Conservation (phyloP, 2,329 filamentous ascomycete genomes). For the Penicillium sp. region DNA sequence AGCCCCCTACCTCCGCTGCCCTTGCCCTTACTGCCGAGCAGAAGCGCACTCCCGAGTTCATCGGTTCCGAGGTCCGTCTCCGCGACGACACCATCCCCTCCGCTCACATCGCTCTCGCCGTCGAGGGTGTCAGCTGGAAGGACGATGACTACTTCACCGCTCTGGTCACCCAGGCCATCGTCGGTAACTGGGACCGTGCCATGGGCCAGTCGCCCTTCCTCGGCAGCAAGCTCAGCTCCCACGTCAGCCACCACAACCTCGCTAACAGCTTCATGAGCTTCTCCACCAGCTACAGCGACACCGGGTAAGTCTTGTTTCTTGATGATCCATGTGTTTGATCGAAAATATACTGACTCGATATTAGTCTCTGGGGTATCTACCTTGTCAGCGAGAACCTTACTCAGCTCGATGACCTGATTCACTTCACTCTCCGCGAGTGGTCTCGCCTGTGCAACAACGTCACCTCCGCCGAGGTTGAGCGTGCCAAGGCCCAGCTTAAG, state of each 20-base stretch:
- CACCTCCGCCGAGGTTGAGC: constrained; percentile 86
- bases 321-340: constrained; percentile 11
- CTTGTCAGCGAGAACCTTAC: constrained; percentile 87
- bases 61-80: constrained; percentile 92
- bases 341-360: constrained; percentile 19
- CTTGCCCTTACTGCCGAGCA: constrained; percentile 68
- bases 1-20: constrained; percentile 71
- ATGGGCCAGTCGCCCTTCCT: constrained; percentile 97
- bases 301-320: constrained; percentile 65
- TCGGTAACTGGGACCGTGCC: constrained; percentile 99
- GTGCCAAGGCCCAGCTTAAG: constrained; percentile 98
- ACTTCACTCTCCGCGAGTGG: constrained; percentile 99
- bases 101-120: constrained; percentile 96
- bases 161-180: constrained; percentile 94
- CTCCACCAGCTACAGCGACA: constrained; percentile 99
- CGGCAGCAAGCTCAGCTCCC: constrained; percentile 95
- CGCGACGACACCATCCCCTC: constrained; percentile 95
- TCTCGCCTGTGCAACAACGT: constrained; percentile 89
- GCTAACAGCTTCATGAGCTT: constrained; percentile 99
- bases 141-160: constrained; percentile 99
- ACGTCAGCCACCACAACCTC: constrained; percentile 89
- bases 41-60: constrained; percentile 89
- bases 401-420: constrained; percentile 88
- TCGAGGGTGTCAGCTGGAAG: constrained; percentile 99
- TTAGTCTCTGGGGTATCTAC: constrained; percentile 99